Conservation (phyloP, 495 filamentous ascomycete genomes). For the Barbatosphaeria neglecta region DNA sequence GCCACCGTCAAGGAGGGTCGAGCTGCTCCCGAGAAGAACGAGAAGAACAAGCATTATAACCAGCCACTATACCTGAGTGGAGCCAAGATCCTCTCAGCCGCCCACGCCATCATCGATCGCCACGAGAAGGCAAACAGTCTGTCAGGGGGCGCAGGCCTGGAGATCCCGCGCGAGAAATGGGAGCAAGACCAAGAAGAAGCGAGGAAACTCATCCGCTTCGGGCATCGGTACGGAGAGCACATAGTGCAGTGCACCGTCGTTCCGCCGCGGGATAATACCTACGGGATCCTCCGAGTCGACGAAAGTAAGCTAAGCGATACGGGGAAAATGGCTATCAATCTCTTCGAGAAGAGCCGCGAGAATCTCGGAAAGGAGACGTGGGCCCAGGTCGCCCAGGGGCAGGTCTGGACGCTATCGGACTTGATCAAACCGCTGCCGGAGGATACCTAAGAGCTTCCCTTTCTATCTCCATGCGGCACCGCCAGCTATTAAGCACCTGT, state of each 20-base stretch:
- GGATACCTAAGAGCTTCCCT: not conserved
- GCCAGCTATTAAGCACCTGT: no score
- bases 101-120: constrained; percentile 8
- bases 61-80: constrained; percentile 10
- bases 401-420: constrained; percentile 20
- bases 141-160: constrained; percentile 1
- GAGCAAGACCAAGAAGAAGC: constrained; percentile 20
- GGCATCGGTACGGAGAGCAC: constrained; percentile 19
- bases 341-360: constrained; percentile 23
- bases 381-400: constrained; percentile 20
- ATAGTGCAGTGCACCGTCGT: constrained; percentile 20
- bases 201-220: constrained; percentile 18
- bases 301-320: constrained; percentile 12
- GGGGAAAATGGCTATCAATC: constrained; percentile 11
- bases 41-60: no score
- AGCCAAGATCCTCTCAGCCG: constrained; percentile 4
- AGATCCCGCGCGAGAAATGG: constrained; percentile 19
- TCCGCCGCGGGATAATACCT: constrained; percentile 1
- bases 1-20: not conserved
- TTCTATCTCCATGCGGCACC: no score
- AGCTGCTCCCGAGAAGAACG: constrained; percentile 5
- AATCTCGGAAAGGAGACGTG: constrained; percentile 14
- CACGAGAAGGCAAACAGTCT: constrained; percentile 9
- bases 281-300: constrained; percentile 4
- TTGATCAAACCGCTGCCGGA: constrained; percentile 16